Base-by-base conservation (phyloP, 2,329 filamentous ascomycete genomes). In the Xylariaceae sp. region DNA sequence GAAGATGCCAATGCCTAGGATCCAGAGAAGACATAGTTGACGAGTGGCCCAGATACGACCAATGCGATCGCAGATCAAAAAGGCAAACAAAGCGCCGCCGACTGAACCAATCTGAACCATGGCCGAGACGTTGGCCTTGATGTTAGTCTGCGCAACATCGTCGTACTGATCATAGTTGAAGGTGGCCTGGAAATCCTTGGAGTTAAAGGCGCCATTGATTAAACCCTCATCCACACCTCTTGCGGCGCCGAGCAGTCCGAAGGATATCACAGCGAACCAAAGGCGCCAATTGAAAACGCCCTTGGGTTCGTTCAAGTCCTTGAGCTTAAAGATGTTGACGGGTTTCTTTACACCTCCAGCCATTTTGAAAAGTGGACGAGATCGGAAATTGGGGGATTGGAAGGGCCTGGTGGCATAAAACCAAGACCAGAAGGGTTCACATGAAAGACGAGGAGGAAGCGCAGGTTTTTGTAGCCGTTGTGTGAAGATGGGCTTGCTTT, bases 101-200 rank as follows among this genome's bases (percentile, higher is more conserved):
- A 90, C 84, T 18, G 79, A 85, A 18, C 86, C 86, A 54, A 89
- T 79, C 63, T 89, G 86, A 0, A 90, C 86, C 86, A 90, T 90
- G 36, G 83, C 78, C 2, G 85, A 84, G 41, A 90, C 84, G 61
- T 90, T 90, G 52, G 76, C 81, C 64, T 85, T 81, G 65, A 84
- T 81, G 60, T 86, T 81, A 46, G 83, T 81, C 56, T 76, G 68
- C 35, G 78, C 71, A 3, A 72, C 66, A 0, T 63, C 53, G 34
- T 63, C 67, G 54, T 81, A 80, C 2, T 69, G 66, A 4, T 68
- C 64, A 47, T 81, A 78, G 50, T 78, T 55, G 57, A 87, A 83
- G 26, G 70, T 71, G 1, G 61, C 50, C 51, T 82, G 73, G 60
- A 87, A 87, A 38, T 81, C 70, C 48, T 73, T 68, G n/a, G 79